These are phyloP conservation scores for Clavaria fumosa DNA, from an alignment of 768 basidiomycete genomes.

Conservation along the genomic window DNA sequence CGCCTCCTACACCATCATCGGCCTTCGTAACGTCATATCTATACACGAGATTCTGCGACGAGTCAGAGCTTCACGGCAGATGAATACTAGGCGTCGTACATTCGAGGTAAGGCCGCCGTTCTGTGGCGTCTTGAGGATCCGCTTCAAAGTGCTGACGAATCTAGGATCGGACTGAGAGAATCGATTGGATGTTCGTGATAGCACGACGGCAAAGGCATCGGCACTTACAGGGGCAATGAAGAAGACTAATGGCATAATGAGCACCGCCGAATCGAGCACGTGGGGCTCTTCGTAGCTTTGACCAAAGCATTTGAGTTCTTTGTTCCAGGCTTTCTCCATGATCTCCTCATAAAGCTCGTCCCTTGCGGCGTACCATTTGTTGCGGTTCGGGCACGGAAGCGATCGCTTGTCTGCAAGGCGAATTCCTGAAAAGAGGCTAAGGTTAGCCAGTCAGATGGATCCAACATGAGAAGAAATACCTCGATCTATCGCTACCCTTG, in stretches of 20 bases:
- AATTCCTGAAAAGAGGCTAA: constrained; percentile 30
- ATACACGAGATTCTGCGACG: constrained; percentile 62
- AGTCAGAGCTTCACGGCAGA: background rate
- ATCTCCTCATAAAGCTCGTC: constrained; percentile 89
- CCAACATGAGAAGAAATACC: constrained; percentile 27
- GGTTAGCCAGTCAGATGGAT: background rate
- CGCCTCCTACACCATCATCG: constrained; percentile 89
- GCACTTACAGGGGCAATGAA: constrained; percentile 64
- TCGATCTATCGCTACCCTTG: constrained; percentile 88
- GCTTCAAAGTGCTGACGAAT: constrained; percentile 73
- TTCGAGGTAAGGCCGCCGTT: constrained; percentile 86
- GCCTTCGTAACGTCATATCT: constrained; percentile 79
- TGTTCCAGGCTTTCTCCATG: constrained; percentile 79
- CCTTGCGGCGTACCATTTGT: constrained; percentile 57
- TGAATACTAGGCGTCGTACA: constrained; percentile 22
- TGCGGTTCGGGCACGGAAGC: constrained; percentile 64
- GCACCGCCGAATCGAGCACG: constrained; percentile 71
- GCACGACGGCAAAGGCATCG: background rate
- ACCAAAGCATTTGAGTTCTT: constrained; percentile 49
- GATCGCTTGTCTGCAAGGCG: constrained; percentile 92
- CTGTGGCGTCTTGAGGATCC: constrained; percentile 76
- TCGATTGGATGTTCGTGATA: background rate
- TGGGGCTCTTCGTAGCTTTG: constrained; percentile 85
- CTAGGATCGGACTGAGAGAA: constrained; percentile 60
- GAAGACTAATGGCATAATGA: constrained; percentile 90